Evolutionary conservation across 1,284 basidiomycete genomes (phyloP), one percentile per base, ranked within the genome.

Genomic region (Ustilago shanxiensis): DNA sequence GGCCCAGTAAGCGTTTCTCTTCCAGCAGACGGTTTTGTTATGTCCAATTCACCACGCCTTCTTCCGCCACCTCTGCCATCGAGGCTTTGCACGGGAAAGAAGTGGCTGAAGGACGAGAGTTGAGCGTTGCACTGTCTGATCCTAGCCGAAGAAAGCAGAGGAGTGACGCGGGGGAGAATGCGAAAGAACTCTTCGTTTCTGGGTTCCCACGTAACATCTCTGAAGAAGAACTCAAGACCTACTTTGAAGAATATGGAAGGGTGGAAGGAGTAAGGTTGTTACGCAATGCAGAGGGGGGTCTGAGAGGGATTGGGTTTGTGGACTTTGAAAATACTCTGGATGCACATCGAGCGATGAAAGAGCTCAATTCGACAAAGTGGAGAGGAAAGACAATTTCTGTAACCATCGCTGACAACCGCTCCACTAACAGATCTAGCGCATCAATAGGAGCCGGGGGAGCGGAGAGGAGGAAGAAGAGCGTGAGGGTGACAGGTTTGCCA

Each of bases 1-100:
- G 96, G 97, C 97, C 97, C 7, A 97, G 95, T 87, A 95, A 95
- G 85, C 95, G 96, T 84, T 96, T 94, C 88, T 95, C 94, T 85
- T 90, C 89, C 60, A 92, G 92, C 1, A 89, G 97, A 28, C 90
- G 97, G 14, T 99, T 99, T 87, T 96, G 94, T 85, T 99, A 99
- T 85, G 89, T 99, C 2, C 95, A 98, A 77, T 98, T 90, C 85
- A 92, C 92, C 0, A 91, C 91, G 24, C 93, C 94, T 0, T 94
- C 93, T 92, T 85, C 88, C 11, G 89, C 92, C 1, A 95, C 96
- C 0, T 89, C 93, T 83, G 89, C 89, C 9, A 92, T 95, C 0
- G 88, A 96, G 16, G 90, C 91, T 61, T 88, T 97, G 33, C 90
- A 98, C 84, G 91, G 91, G 3, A 89, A 87, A 28, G 92, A 95